Evolutionary conservation across 2,329 filamentous ascomycete genomes (phyloP).

Genomic region (Ceratocystis destructans): DNA sequence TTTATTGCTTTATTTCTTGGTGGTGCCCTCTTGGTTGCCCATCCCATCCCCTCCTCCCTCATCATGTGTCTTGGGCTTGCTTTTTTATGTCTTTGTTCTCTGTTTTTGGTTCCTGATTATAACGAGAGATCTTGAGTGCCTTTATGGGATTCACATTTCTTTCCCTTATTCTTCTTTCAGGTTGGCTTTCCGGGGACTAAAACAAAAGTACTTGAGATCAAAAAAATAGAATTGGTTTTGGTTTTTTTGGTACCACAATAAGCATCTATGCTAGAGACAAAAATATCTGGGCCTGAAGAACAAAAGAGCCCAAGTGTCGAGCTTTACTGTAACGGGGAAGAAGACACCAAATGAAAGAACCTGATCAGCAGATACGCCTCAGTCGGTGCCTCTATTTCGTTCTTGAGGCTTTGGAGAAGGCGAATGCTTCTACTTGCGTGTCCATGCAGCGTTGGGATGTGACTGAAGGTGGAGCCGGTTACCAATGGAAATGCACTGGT

Average conservation of each 20-base stretch:
- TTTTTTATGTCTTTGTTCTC: background rate
- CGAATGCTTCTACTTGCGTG: conserved; percentile 12
- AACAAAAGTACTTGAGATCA: conserved; percentile 2
- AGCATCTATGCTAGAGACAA: background rate
- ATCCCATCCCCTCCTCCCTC: background rate
- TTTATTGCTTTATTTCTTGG: conserved; percentile 1
- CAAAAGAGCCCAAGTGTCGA: background rate
- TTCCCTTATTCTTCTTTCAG: conserved; percentile 18
- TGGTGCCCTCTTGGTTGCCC: background rate
- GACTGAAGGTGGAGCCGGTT: conserved; percentile 10
- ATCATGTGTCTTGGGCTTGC: background rate
- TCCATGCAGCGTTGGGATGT: conserved; percentile 16
- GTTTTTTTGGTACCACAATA: background rate
- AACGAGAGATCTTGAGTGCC: background rate
- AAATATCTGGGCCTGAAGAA: background rate
- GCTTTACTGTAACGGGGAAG: background rate
- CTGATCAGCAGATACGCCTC: background rate
- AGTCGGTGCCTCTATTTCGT: background rate
- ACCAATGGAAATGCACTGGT: background rate
- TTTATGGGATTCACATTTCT: background rate
- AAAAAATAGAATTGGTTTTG: background rate
- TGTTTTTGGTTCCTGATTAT: background rate
- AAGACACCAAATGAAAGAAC: background rate
- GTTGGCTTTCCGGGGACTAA: conserved; percentile 2
- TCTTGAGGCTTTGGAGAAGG: background rate